These are phyloP conservation scores for Aureobasidium mangrovei DNA, from an alignment of 2,329 filamentous ascomycete genomes.

Conservation along the genomic window DNA sequence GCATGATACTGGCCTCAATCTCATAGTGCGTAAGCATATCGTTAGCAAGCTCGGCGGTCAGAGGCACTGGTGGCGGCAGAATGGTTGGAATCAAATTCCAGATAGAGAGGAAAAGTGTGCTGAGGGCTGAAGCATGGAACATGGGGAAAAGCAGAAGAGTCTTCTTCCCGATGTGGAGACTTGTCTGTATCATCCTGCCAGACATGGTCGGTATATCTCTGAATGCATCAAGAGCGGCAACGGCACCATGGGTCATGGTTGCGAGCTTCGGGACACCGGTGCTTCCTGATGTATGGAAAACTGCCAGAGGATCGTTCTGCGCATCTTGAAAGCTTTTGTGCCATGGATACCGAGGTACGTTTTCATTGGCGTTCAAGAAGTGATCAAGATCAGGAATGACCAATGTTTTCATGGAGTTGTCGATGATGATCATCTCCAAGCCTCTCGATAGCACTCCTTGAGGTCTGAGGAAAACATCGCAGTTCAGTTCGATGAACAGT, in stretches of 20 bases:
- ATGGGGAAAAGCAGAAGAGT: slow-evolving; percentile 1
- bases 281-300: slow-evolving; percentile 37
- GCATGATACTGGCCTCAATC: slow-evolving; percentile 12
- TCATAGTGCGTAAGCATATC: slow-evolving; percentile 1
- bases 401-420: neutral
- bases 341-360: neutral
- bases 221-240: slow-evolving; percentile 32
- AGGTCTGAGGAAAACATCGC: neutral
- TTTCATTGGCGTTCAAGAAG: neutral
- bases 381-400: neutral
- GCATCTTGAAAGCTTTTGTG: neutral
- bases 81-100: neutral
- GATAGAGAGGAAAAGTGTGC: slow-evolving; percentile 1
- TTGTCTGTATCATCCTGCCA: neutral
- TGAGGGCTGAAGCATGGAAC: slow-evolving; percentile 1
- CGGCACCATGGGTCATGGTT: slow-evolving; percentile 25
- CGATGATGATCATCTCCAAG: too few relatives aligned
- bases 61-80: neutral
- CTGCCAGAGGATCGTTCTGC: slow-evolving; percentile 29
- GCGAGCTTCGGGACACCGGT: slow-evolving; percentile 37
- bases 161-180: neutral
- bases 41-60: slow-evolving; percentile 3
- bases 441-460: too few relatives aligned
- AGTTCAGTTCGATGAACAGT: neutral
- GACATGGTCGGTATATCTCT: slow-evolving; percentile 27